These are phyloP conservation scores for Penicillium manginii DNA, from an alignment of 495 filamentous ascomycete species.

Conservation along the genomic window DNA sequence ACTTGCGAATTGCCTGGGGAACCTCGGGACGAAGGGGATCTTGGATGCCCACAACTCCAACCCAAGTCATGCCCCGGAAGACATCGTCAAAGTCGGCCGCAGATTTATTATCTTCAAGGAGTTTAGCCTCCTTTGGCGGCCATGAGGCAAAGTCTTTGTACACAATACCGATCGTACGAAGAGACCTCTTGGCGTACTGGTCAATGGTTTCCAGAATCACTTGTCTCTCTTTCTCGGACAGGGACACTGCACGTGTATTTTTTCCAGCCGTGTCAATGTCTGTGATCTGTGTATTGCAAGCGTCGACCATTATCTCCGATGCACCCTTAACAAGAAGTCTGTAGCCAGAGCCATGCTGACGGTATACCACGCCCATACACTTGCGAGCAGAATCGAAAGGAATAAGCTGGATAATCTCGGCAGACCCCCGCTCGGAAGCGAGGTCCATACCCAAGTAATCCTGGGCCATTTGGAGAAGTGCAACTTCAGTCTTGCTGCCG, in stretches of 20 bases:
- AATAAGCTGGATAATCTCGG: slow-evolving; percentile 62
- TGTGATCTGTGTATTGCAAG: slow-evolving; percentile 46
- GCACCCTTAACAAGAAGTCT: slow-evolving; percentile 71
- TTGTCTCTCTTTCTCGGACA: slow-evolving; percentile 35
- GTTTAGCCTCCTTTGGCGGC: slow-evolving; percentile 55
- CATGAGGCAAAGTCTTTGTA: slow-evolving; percentile 67
- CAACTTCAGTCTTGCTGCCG: slow-evolving; percentile 76
- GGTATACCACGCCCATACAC: slow-evolving; percentile 70
- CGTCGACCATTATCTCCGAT: slow-evolving; percentile 64
- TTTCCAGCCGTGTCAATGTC: slow-evolving; percentile 30
- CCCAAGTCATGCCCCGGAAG: slow-evolving; percentile 63
- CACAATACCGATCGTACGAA: slow-evolving; percentile 65
- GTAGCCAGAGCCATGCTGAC: slow-evolving; percentile 56
- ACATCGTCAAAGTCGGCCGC: slow-evolving; percentile 60
- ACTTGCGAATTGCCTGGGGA: slow-evolving; percentile 70
- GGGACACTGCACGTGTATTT: slow-evolving; percentile 38
- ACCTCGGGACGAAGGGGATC: slow-evolving; percentile 75
- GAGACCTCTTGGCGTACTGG: slow-evolving; percentile 59
- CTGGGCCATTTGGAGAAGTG: slow-evolving; percentile 62
- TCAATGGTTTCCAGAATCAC: slow-evolving; percentile 49
- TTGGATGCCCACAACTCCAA: slow-evolving; percentile 68
- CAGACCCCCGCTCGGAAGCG: slow-evolving; percentile 59
- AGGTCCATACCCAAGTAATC: slow-evolving; percentile 69
- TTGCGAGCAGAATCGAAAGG: slow-evolving; percentile 72
- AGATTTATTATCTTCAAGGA: slow-evolving; percentile 52